phyloP scores from a whole-genome alignment of 1,284 basidiomycete genomes.

The Pseudozyma flocculosa region DNA sequence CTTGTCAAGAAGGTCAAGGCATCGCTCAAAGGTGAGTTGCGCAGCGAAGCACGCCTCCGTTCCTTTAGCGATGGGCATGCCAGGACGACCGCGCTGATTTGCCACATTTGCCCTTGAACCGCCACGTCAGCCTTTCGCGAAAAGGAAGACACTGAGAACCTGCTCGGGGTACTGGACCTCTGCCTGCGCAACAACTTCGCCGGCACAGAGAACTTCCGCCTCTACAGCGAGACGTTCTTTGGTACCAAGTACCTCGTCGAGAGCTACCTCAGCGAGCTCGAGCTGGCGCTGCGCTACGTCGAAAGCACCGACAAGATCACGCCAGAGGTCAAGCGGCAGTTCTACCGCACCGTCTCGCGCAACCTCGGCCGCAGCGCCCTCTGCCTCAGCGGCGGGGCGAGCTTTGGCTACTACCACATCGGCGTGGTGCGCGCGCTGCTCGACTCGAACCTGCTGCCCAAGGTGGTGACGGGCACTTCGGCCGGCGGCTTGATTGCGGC shows the following conservation, averaged over 20 bases:
- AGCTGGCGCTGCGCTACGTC: slow-evolving; percentile 38
- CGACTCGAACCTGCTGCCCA: slow-evolving; percentile 81
- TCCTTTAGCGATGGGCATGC: neutral
- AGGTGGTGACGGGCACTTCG: slow-evolving; percentile 84
- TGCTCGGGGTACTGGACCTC: slow-evolving; percentile 84
- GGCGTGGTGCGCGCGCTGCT: slow-evolving; percentile 90
- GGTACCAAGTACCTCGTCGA: slow-evolving; percentile 53
- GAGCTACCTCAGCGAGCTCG: slow-evolving; percentile 46
- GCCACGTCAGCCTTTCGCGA: slow-evolving; percentile 81
- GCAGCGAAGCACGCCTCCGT: neutral
- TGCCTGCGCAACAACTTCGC: slow-evolving; percentile 93
- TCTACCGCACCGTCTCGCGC: slow-evolving; percentile 83
- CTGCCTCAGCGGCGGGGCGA: slow-evolving; percentile 89
- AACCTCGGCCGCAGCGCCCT: slow-evolving; percentile 88
- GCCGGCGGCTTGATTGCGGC: slow-evolving; percentile 77
- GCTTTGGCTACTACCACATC: slow-evolving; percentile 84
- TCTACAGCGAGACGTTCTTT: slow-evolving; percentile 79
- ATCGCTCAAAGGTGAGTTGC: slow-evolving; percentile 24
- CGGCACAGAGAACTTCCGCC: slow-evolving; percentile 81
- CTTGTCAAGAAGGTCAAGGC: slow-evolving; percentile 52
- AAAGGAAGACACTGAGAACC: slow-evolving; percentile 71
- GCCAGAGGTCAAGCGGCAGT: slow-evolving; percentile 83
- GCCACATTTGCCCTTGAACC: no score
- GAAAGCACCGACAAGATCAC: slow-evolving; percentile 63
- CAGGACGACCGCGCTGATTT: no score